These are phyloP conservation scores for Aspergillus ellipticus DNA, from an alignment of 495 filamentous ascomycete genomes.

Conservation along the genomic window DNA sequence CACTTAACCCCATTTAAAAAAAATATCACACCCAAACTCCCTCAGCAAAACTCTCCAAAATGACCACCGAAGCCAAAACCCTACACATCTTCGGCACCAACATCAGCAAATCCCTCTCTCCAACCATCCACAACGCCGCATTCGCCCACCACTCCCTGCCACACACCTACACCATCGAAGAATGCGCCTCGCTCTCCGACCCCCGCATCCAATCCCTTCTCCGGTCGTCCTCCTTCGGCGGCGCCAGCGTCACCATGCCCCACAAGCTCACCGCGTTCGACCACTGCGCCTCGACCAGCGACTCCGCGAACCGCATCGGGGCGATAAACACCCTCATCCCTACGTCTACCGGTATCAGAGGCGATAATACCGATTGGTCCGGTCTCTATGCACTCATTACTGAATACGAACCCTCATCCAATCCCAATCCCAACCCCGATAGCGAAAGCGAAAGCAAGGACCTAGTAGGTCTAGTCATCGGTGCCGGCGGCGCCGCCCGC, in stretches of 20 bases:
- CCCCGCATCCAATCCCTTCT: slow-evolving; percentile 45
- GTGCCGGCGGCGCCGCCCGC: slow-evolving; percentile 42
- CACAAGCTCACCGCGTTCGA: slow-evolving; percentile 42
- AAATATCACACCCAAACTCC: no score
- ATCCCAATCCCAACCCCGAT: background rate
- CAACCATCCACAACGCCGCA: slow-evolving; percentile 67
- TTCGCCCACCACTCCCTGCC: slow-evolving; percentile 61
- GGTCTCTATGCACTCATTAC: slow-evolving; percentile 32
- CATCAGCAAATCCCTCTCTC: slow-evolving; percentile 64
- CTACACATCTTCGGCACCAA: slow-evolving; percentile 60
- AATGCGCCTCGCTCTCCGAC: slow-evolving; percentile 33
- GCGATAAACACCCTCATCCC: slow-evolving; percentile 44
- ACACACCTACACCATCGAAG: slow-evolving; percentile 56
- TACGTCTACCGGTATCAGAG: slow-evolving; percentile 22
- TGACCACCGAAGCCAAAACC: slow-evolving; percentile 5
- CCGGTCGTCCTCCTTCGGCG: slow-evolving; percentile 37
- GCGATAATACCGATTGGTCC: slow-evolving; percentile 48
- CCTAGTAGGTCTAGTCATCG: slow-evolving; percentile 35
- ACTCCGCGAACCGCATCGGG: slow-evolving; percentile 29
- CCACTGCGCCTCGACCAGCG: slow-evolving; percentile 33
- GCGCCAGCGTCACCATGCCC: slow-evolving; percentile 48
- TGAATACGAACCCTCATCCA: background rate
- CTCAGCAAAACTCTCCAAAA: no score
- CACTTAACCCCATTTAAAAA: no score
- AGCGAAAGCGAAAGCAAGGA: background rate